Conservation (phyloP, 768 basidiomycete genomes). For the Tricholoma sp. region DNA sequence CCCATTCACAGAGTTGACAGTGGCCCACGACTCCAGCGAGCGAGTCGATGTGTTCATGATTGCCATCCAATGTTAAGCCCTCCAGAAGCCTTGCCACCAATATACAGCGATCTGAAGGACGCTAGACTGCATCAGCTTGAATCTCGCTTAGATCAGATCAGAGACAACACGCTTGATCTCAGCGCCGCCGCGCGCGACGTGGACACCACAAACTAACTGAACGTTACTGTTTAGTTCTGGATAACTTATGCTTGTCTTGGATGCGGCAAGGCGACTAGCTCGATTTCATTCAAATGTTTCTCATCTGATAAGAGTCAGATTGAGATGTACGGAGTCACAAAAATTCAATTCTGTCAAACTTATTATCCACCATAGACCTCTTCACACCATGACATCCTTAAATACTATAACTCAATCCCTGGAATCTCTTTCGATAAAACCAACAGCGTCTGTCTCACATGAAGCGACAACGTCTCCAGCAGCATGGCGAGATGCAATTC, state of each 20-base stretch:
- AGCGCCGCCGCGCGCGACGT: not conserved
- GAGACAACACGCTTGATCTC: not conserved
- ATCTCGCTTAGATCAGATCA: slow-evolving; percentile 16
- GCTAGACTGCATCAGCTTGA: slow-evolving; percentile 4
- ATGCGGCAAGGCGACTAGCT: slow-evolving; percentile 25
- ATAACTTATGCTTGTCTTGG: slow-evolving; percentile 25
- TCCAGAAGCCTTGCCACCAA: too few relatives aligned
- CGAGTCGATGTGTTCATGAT: too few relatives aligned
- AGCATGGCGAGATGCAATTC: slow-evolving; percentile 72
- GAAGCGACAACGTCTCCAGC: slow-evolving; percentile 61
- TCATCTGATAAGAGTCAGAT: slow-evolving; percentile 35
- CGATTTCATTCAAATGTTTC: slow-evolving; percentile 17
- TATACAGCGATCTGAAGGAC: not conserved
- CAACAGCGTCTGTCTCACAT: slow-evolving; percentile 52
- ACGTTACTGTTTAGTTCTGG: not conserved
- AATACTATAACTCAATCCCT: slow-evolving; percentile 39
- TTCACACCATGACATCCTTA: slow-evolving; percentile 26
- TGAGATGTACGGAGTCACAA: slow-evolving; percentile 32
- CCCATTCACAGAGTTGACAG: too few relatives aligned
- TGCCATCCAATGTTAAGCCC: too few relatives aligned
- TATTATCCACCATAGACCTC: slow-evolving; percentile 14
- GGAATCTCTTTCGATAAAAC: slow-evolving; percentile 49
- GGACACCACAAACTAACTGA: not conserved
- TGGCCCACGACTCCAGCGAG: too few relatives aligned
- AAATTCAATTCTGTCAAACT: slow-evolving; percentile 13